Conservation (phyloP, 169 alveolate species). For the Plasmodium sp. region DNA sequence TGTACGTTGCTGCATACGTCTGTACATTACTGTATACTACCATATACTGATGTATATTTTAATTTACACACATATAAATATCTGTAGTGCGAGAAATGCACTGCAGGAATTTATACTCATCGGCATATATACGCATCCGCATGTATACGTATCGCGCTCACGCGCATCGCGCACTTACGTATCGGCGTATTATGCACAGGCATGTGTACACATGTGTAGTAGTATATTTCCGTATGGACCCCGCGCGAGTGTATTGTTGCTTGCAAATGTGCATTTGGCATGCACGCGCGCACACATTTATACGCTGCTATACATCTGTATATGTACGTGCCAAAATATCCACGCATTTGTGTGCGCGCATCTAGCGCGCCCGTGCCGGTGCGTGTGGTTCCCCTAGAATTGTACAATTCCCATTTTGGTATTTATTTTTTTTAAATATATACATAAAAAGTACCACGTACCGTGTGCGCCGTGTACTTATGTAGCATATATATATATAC, state of each 20-base stretch:
- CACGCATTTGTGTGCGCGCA: background rate
- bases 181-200: background rate
- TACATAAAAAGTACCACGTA: background rate
- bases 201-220: background rate
- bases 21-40: background rate
- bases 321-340: background rate
- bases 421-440: background rate
- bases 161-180: background rate
- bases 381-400: background rate
- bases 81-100: background rate
- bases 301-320: background rate
- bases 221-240: background rate
- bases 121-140: background rate
- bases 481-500: background rate
- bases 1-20: background rate
- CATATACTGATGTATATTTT: background rate
- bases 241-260: too few species aligned
- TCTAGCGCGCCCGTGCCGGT: background rate
- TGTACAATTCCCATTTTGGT: background rate
- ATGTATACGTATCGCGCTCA: background rate
- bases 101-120: background rate
- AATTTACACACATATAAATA: background rate
- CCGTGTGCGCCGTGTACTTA: background rate
- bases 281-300: background rate
- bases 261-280: background rate